Conservation (phyloP, 192 early-diverging fungal species). For the Gonapodya prolifera region DNA sequence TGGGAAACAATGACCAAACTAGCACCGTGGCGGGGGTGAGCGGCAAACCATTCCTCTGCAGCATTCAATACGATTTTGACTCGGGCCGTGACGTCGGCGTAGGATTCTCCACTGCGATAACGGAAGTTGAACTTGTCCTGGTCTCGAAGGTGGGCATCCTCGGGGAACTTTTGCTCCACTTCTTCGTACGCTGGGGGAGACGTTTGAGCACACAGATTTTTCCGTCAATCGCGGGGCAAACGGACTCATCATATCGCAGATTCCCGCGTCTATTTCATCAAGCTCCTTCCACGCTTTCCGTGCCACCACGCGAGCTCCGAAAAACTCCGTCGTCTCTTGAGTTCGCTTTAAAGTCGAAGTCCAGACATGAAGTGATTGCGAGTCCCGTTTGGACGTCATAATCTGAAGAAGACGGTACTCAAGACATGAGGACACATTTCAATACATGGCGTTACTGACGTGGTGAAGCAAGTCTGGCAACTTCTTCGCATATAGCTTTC, state of each 20-base stretch:
- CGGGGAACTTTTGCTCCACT: slow-evolving; percentile 82
- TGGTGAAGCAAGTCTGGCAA: slow-evolving; percentile 69
- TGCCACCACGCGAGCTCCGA: too few relatives aligned
- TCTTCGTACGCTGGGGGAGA: slow-evolving; percentile 99
- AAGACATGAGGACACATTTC: too few relatives aligned
- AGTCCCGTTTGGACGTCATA: too few relatives aligned
- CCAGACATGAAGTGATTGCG: slow-evolving; percentile 59
- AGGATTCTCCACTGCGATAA: slow-evolving; percentile 47
- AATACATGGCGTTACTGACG: too few relatives aligned
- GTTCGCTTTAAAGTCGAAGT: slow-evolving; percentile 87
- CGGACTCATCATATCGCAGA: slow-evolving; percentile 97
- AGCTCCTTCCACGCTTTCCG: slow-evolving; percentile 92
- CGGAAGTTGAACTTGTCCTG: slow-evolving; percentile 91
- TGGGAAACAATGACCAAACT: not conserved
- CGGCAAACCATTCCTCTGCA: too few relatives aligned
- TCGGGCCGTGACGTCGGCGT: too few relatives aligned
- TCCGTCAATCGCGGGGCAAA: too few relatives aligned
- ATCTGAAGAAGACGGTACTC: too few relatives aligned
- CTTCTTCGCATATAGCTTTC: slow-evolving; percentile 67
- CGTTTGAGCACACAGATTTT: too few relatives aligned
- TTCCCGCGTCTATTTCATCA: slow-evolving; percentile 92
- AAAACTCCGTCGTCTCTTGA: slow-evolving; percentile 73
- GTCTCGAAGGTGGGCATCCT: slow-evolving; percentile 88
- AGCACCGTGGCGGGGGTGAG: too few relatives aligned
- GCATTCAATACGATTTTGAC: too few relatives aligned